Evolutionary conservation across 768 basidiomycete species (phyloP).

Genomic region (Auricularia sp.): DNA sequence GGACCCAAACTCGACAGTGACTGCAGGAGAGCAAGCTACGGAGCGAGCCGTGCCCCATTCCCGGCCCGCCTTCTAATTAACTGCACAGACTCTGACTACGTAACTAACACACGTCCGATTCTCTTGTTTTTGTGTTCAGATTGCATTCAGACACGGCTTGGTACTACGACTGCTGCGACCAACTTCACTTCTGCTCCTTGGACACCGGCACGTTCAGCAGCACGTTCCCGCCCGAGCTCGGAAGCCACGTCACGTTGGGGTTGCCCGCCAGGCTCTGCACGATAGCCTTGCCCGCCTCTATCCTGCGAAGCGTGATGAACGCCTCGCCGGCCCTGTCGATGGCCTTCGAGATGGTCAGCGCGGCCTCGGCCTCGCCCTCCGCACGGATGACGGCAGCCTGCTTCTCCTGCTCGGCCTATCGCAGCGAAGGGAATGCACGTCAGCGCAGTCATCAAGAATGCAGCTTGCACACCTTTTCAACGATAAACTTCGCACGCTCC

Average conservation of each 20-base stretch:
- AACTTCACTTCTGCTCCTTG: slow-evolving; percentile 20
- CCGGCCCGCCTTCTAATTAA: background rate
- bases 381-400: slow-evolving; percentile 97
- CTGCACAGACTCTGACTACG: too few species aligned
- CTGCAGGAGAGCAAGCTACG: slow-evolving; percentile 18
- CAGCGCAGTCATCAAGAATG: background rate
- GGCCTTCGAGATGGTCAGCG: slow-evolving; percentile 81
- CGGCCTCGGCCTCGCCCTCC: slow-evolving; percentile 97
- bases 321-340: slow-evolving; percentile 92
- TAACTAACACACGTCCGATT: too few species aligned
- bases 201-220: slow-evolving; percentile 68
- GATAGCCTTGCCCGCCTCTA: slow-evolving; percentile 97
- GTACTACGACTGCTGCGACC: background rate
- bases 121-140: too few species aligned
- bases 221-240: slow-evolving; percentile 69
- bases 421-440: background rate
- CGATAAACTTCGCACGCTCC: slow-evolving; percentile 97
- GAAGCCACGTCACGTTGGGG: slow-evolving; percentile 84
- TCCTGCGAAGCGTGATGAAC: slow-evolving; percentile 89
- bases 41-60: slow-evolving; percentile 6
- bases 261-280: slow-evolving; percentile 72
- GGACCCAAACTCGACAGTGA: slow-evolving; percentile 24
- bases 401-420: slow-evolving; percentile 94
- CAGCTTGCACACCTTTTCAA: slow-evolving; percentile 69
- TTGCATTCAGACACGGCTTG: background rate